These are phyloP conservation scores for Phytophthora pistaciae DNA, from an alignment of 352 stramenopile genomes.

Conservation along the genomic window DNA sequence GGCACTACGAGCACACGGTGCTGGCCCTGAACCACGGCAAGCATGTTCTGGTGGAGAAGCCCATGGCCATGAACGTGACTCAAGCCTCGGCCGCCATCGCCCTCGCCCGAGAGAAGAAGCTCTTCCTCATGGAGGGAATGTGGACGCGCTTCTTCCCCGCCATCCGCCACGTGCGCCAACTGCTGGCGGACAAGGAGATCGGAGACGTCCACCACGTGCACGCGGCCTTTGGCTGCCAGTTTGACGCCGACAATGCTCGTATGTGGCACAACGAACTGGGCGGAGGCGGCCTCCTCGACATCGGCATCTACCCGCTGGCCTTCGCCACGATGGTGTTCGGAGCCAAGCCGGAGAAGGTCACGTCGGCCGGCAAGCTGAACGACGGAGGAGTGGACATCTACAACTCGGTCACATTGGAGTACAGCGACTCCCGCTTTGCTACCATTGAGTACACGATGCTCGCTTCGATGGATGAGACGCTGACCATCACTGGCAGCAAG, in stretches of 20 bases:
- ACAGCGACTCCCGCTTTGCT: constrained; percentile 58
- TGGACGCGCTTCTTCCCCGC: constrained; percentile 91
- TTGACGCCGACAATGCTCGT: constrained; percentile 37
- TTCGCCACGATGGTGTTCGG: constrained; percentile 78
- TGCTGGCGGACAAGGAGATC: constrained; percentile 51
- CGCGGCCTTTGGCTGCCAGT: constrained; percentile 56
- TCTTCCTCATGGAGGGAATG: constrained; percentile 87
- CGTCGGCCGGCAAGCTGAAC: constrained; percentile 54
- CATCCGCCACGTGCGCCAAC: constrained; percentile 53
- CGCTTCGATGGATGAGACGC: constrained; percentile 71
- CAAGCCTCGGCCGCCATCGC: constrained; percentile 74
- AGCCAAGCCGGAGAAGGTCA: constrained; percentile 55
- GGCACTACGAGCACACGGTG: constrained; percentile 74
- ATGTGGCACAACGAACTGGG: constrained; percentile 78
- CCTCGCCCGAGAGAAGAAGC: constrained; percentile 57
- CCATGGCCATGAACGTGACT: constrained; percentile 80
- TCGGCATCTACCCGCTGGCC: constrained; percentile 83
- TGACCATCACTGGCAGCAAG: constrained; percentile 75
- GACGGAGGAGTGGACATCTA: constrained; percentile 65
- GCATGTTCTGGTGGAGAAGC: constrained; percentile 93
- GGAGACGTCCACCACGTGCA: constrained; percentile 63
- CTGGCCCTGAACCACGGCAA: constrained; percentile 79
- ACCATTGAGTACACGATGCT: constrained; percentile 74
- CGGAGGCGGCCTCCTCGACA: constrained; percentile 78
- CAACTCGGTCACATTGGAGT: constrained; percentile 66